Evolutionary conservation across 179 eudicot genomes (phyloP).

Genomic region (Amaranthus tricolor): DNA sequence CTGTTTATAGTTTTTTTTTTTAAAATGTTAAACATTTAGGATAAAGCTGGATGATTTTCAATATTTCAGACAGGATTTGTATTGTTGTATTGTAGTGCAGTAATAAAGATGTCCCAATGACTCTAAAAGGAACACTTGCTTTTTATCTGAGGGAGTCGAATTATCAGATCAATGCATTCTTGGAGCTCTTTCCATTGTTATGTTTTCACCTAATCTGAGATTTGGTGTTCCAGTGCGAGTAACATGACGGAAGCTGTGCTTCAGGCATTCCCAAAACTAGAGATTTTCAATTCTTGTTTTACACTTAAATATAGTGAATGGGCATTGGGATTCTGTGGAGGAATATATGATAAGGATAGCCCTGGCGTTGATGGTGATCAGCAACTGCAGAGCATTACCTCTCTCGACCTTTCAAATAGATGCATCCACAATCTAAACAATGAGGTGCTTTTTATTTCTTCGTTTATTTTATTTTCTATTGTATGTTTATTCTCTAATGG

Average conservation of each 20-base stretch:
- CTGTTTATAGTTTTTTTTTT: neutral
- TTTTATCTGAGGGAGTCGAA: neutral
- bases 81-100: neutral
- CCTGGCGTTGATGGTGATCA: constrained; percentile 49
- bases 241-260: constrained; percentile 45
- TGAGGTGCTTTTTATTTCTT: constrained; percentile 43
- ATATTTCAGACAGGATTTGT: neutral
- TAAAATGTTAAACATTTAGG: too few species aligned
- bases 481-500: neutral
- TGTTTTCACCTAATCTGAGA: constrained; percentile 15
- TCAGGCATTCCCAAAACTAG: constrained; percentile 61
- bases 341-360: constrained; percentile 61
- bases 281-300: constrained; percentile 76
- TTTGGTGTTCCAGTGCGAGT: constrained; percentile 49
- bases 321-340: constrained; percentile 98
- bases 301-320: constrained; percentile 75
- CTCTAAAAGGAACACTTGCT: neutral
- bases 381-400: constrained; percentile 45
- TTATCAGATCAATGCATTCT: neutral
- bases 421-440: constrained; percentile 59
- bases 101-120: neutral
- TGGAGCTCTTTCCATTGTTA: neutral
- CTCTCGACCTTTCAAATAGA: constrained; percentile 85
- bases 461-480: neutral
- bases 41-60: neutral